Base-by-base conservation (phyloP, 2,329 filamentous ascomycete species). In the Fusarium hainanense region DNA sequence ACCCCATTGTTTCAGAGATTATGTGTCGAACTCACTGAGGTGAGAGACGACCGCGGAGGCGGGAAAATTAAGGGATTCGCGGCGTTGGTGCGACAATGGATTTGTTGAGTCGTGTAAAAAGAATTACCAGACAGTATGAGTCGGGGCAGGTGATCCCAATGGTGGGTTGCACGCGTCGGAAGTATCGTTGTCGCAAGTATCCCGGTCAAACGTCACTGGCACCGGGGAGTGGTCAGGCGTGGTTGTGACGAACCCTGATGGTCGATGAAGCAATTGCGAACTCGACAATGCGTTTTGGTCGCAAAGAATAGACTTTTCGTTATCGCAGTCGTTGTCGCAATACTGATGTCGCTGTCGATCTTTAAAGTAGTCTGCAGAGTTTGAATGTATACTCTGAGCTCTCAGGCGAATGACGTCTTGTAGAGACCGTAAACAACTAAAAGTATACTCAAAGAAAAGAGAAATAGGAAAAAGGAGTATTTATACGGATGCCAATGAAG, bases 1-100 rank as follows among this genome's bases (percentile, higher is more conserved):
- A 85, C 73, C 82, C 80, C 82, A 84, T 83, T 69, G 70, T 79
- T 75, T 64, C 65, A 41, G 62, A 54, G 51, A 47, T 61, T 55
- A 41, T 61, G 32, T 41, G 66, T 68, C 44, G 56, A 70, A 55
- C 70, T 68, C 70, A 70, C 61, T 54, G 60, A 66, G 44, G 50
- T 54, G 57, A 66, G 49, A 42, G 54, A 54, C 46, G 48, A 60
- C 54, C 62, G 37, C 59, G 25, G 37, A 41, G 46, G 72, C 63
- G 56, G 50, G n/a, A 51, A 58, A 49, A 28, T 47, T 16, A 34
- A 50, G 21, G 43, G 42, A 55, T 63, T 70, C 20, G 59, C 49
- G 55, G 37, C 27, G 48, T 21, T 56, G 43, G 46, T 49, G 60
- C 48, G 64, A 58, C 58, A 62, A 56, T 64, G 48, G 23, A 48